phyloP scores from a whole-genome alignment of 331 rosid genomes.

The Acacia pycnantha region DNA sequence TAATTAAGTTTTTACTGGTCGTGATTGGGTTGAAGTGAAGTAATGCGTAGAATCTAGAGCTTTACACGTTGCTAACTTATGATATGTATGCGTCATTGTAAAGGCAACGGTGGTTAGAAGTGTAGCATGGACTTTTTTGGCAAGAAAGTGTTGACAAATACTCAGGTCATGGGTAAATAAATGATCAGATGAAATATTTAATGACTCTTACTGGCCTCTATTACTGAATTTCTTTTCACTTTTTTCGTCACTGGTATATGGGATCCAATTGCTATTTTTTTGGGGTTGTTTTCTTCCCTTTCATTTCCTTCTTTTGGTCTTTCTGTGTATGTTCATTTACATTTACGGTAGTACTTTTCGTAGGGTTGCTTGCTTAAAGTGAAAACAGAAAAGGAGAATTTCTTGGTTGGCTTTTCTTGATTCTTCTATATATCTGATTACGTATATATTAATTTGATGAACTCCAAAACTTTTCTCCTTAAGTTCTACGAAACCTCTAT shows the following conservation, averaged over 20 bases:
- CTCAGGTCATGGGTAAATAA: background rate
- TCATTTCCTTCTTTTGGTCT: background rate
- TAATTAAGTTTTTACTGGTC: background rate
- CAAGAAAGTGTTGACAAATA: background rate
- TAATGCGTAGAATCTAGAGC: background rate
- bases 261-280: background rate
- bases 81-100: background rate
- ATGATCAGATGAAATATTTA: background rate
- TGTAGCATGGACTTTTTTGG: background rate
- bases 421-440: background rate
- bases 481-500: background rate
- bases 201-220: background rate
- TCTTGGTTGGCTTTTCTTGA: background rate
- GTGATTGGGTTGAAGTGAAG: background rate
- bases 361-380: background rate
- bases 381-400: background rate
- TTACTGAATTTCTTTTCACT: background rate
- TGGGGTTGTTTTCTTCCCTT: background rate
- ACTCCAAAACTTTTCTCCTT: background rate
- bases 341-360: background rate
- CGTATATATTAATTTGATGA: background rate
- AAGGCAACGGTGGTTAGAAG: background rate
- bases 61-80: constrained; percentile 6
- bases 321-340: background rate
- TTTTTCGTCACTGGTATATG: background rate